A percentile compares a stretch with the other conserved stretches of the same genome.
Conservation (phyloP, 257 asterid species). For the Solanum ossicruentum region DNA sequence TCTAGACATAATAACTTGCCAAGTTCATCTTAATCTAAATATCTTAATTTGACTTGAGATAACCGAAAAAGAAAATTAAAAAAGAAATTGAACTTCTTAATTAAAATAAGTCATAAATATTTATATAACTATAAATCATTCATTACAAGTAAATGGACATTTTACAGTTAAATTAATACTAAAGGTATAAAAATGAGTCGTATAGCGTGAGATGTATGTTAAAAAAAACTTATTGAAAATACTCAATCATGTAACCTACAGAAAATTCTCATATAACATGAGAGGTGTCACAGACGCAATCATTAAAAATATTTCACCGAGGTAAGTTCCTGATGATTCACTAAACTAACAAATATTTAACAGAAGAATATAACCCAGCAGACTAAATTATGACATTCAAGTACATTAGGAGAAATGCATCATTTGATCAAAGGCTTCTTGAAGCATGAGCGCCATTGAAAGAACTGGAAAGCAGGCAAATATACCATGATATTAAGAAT, state of each 20-base stretch:
- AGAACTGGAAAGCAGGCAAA: not conserved
- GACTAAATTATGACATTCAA: not conserved
- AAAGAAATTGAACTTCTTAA: no score
- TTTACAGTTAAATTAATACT: no score
- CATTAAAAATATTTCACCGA: not conserved
- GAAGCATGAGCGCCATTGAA: not conserved
- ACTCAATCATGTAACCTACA: not conserved
- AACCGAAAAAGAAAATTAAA: rapidly evolving
- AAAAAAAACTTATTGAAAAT: not conserved
- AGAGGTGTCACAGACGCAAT: not conserved
- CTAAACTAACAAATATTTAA: not conserved
- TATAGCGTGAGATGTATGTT: no score
- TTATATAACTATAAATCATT: no score
- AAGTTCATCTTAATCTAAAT: no score
- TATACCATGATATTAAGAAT: not conserved
- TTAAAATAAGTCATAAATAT: no score
- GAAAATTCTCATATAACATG: not conserved
- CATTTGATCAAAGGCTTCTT: not conserved
- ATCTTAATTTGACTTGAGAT: no score
- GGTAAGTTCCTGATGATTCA: not conserved
- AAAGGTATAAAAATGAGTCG: no score
- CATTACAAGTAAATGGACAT: no score
- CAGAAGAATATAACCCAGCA: not conserved
- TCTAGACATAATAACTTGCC: not conserved
- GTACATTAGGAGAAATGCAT: not conserved